Evolutionary conservation across 1,284 basidiomycete genomes (phyloP).

Genomic region (Puccinia hordei): DNA sequence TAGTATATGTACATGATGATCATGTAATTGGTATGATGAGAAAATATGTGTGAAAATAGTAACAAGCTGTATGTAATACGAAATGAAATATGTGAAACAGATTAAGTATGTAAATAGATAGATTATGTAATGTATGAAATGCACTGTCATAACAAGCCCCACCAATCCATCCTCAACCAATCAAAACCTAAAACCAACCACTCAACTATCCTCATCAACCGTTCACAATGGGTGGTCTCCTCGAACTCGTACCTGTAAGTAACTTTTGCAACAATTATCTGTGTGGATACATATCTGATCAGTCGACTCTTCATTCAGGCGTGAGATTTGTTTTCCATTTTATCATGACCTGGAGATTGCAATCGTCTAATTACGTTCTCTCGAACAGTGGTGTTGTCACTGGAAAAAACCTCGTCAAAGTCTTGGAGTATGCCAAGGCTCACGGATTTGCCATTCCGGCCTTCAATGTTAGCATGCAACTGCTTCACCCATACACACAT

Average conservation of each 20-base stretch:
- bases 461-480: constrained; percentile 40
- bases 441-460: constrained; percentile 50
- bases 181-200: too few relatives aligned
- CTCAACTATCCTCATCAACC: too few relatives aligned
- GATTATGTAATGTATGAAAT: too few relatives aligned
- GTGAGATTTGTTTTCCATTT: constrained; percentile 9
- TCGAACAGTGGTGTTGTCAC: constrained; percentile 49
- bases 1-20: too few relatives aligned
- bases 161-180: too few relatives aligned
- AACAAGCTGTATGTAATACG: too few relatives aligned
- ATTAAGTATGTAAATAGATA: too few relatives aligned
- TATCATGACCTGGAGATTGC: background rate
- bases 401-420: constrained; percentile 47
- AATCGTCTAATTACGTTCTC: background rate
- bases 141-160: too few relatives aligned
- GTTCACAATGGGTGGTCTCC: constrained; percentile 36
- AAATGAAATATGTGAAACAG: too few relatives aligned
- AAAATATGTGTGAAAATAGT: too few relatives aligned
- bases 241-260: constrained; percentile 49
- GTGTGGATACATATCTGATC: background rate
- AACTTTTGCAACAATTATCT: background rate
- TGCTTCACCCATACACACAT: background rate
- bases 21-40: too few relatives aligned
- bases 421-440: constrained; percentile 49
- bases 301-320: constrained; percentile 8